phyloP scores from a whole-genome alignment of 2,329 filamentous ascomycete genomes.

The Colletotrichum lentis region DNA sequence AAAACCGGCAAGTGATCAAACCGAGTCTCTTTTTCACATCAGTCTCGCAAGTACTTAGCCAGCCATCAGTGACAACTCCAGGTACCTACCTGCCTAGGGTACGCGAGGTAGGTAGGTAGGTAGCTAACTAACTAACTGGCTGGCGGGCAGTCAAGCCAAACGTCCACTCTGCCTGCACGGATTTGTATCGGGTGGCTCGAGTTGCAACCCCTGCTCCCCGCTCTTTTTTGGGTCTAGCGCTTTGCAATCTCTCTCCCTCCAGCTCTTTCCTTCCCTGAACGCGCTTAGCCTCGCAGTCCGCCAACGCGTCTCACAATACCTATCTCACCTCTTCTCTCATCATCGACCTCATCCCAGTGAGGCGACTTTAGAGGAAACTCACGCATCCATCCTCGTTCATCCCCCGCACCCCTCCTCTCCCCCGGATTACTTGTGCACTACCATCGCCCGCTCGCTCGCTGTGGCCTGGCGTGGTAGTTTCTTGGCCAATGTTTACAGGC shows the following conservation, averaged over 20 bases:
- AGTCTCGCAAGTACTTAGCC: not conserved
- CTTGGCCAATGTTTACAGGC: conserved; percentile 36
- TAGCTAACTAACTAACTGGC: too few relatives aligned
- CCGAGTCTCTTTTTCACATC: not conserved
- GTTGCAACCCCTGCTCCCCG: conserved; percentile 28
- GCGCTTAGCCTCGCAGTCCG: conserved; percentile 37
- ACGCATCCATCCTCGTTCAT: conserved; percentile 15
- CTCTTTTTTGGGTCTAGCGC: conserved; percentile 29
- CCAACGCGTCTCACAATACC: conserved; percentile 38
- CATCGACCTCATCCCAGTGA: conserved; percentile 35
- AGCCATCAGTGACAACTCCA: not conserved
- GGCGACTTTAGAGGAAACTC: not conserved
- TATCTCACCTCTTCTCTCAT: conserved; percentile 36
- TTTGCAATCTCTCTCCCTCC: conserved; percentile 37
- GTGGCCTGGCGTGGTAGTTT: conserved; percentile 34
- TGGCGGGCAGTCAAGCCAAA: too few relatives aligned
- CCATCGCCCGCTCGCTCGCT: conserved; percentile 6
- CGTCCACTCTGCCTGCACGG: conserved; percentile 6
- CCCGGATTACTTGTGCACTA: not conserved
- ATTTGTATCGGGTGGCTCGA: conserved; percentile 1
- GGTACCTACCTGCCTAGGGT: too few relatives aligned
- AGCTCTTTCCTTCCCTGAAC: conserved; percentile 33
- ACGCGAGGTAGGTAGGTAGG: too few relatives aligned
- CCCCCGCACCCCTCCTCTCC: not conserved
- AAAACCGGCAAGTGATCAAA: not conserved